Conservation (phyloP, 768 basidiomycete species). For the Daedaleopsis sinensis region DNA sequence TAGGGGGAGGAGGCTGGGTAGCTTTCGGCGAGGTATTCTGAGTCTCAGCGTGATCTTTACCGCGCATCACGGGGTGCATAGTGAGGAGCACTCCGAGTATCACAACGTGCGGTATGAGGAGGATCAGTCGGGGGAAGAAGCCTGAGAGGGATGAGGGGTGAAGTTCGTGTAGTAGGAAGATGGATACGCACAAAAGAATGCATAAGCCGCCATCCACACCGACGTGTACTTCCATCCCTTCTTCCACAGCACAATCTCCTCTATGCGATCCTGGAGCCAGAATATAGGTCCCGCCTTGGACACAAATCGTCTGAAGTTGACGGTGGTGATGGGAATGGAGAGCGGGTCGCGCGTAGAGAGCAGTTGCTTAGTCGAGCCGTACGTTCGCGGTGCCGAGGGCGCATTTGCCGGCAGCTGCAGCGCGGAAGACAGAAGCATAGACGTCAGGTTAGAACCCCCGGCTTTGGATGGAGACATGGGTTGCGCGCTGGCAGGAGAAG, state of each 20-base stretch:
- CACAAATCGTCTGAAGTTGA: conserved; percentile 83
- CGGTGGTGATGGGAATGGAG: conserved; percentile 74
- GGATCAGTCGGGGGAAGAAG: conserved; percentile 71
- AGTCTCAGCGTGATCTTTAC: conserved; percentile 10
- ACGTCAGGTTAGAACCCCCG: conserved; percentile 31
- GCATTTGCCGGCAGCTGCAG: conserved; percentile 24
- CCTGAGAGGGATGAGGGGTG: conserved; percentile 44
- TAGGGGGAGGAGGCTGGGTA: conserved; percentile 25
- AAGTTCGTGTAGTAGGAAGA: no score
- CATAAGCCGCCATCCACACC: conserved; percentile 77
- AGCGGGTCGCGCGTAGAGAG: conserved; percentile 68
- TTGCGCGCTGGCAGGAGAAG: conserved; percentile 15
- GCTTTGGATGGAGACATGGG: conserved; percentile 33
- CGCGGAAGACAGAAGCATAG: conserved; percentile 35
- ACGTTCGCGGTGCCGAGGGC: conserved; percentile 16
- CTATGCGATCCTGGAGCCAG: conserved; percentile 87
- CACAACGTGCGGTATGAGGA: conserved; percentile 68
- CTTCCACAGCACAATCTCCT: conserved; percentile 86
- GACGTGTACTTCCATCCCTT: conserved; percentile 71
- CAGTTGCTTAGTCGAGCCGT: conserved; percentile 36
- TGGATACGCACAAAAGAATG: conserved; percentile 70
- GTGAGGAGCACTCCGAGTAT: conserved; percentile 69
- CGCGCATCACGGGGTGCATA: conserved; percentile 53
- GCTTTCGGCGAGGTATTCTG: conserved; percentile 31
- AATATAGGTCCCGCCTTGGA: conserved; percentile 77